A percentile compares a stretch with the other conserved stretches of the same genome.
These are phyloP conservation scores for Tricholoma terreum DNA, from an alignment of 768 basidiomycete genomes.

Conservation along the genomic window DNA sequence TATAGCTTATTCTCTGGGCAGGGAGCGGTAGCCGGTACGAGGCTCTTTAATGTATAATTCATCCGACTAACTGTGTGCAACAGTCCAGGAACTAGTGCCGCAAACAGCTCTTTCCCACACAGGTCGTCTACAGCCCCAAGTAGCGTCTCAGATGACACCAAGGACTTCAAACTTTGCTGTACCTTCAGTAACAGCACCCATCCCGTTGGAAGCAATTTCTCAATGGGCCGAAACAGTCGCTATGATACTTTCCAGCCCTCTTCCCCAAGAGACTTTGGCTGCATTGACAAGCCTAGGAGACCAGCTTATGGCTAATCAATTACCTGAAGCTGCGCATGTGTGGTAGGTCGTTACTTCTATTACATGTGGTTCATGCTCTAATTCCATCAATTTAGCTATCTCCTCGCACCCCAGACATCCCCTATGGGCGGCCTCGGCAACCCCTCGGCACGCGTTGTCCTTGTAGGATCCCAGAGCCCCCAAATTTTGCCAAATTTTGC, in stretches of 20 bases:
- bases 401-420: constrained; percentile 82
- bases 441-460: constrained; percentile 61
- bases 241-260: constrained; percentile 75
- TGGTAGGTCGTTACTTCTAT: constrained; percentile 57
- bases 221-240: constrained; percentile 87
- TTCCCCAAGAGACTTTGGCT: constrained; percentile 63
- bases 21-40: constrained; percentile 70
- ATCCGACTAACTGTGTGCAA: constrained; percentile 3
- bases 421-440: constrained; percentile 68
- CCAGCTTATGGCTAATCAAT: constrained; percentile 65
- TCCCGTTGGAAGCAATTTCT: constrained; percentile 62
- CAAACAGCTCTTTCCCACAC: constrained; percentile 48
- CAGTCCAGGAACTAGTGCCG: constrained; percentile 76
- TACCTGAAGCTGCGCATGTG: constrained; percentile 83
- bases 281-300: constrained; percentile 85
- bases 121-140: constrained; percentile 35
- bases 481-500: constrained; percentile 45
- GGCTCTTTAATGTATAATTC: background rate
- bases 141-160: constrained; percentile 46
- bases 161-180: constrained; percentile 61
- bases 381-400: constrained; percentile 52
- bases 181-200: constrained; percentile 36
- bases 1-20: constrained; percentile 86
- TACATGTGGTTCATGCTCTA: constrained; percentile 5
- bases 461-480: constrained; percentile 71